These are phyloP conservation scores for Vitis hybrid DNA, from an alignment of 177 flowering plant species.

Conservation along the genomic window DNA sequence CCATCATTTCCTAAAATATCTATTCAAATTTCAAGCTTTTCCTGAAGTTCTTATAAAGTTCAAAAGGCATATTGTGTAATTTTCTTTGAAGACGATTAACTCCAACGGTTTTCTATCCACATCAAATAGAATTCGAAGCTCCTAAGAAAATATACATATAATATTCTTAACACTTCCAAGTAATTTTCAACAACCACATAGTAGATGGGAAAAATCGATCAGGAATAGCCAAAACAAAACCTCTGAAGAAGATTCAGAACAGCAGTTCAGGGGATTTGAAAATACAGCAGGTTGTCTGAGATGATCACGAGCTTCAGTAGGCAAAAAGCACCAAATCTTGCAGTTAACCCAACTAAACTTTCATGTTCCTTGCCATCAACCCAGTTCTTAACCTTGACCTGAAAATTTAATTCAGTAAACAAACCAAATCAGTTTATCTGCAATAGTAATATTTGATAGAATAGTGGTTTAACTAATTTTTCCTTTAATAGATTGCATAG, in stretches of 20 bases:
- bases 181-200: constrained; percentile 10
- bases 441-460: no score
- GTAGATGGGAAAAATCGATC: neutral
- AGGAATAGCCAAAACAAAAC: constrained; percentile 25
- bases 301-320: constrained; percentile 36
- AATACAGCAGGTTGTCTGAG: constrained; percentile 45
- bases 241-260: constrained; percentile 53
- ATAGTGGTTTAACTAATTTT: no score
- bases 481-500: no score
- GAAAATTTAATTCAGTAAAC: constrained; percentile 13
- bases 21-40: neutral
- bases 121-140: neutral
- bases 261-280: constrained; percentile 54
- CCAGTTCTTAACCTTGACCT: constrained; percentile 84
- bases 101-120: no score
- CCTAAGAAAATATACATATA: neutral
- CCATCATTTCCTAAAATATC: neutral
- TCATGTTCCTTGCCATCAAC: constrained; percentile 50
- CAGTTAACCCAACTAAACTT: constrained; percentile 52
- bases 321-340: constrained; percentile 74
- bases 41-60: no score
- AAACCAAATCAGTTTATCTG: constrained; percentile 2
- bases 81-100: no score
- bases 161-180: neutral
- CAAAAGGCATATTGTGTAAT: no score